Base-by-base conservation (phyloP, 2,329 filamentous ascomycete species). In the Talaromyces sp. region DNA sequence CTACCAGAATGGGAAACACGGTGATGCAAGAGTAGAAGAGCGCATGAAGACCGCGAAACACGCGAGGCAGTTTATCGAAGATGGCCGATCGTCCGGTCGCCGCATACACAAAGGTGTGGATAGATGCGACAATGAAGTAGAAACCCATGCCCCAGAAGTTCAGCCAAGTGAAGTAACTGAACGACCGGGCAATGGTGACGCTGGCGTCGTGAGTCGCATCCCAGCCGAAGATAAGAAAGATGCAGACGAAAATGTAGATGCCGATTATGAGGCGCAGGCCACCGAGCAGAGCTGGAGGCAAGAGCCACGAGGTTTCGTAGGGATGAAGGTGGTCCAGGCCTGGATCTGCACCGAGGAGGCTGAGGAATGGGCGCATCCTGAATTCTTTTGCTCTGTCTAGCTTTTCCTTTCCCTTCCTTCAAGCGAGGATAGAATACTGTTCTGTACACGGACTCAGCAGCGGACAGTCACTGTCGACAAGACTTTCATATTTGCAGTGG, bases 131-230 rank as follows among this genome's bases (percentile, higher is more conserved):
- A 60, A 86, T 79, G 71, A 88, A 88, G 80, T 95, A 96, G 77
- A 92, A 93, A 26, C 84, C 86, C 38, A 93, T 76, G 1, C 90
- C 90, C 89, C 89, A 94, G 80, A 88, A 94, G 10, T 88, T 90
- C 61, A 94, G 79, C 68, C 87, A 80, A 29, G 91, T 95, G 79
- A 96, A 95, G 80, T 85, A 95, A 67, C 87, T 90, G 78, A 95
- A 94, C 52, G 81, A 82, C 52, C 79, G 74, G 57, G 79, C 76
- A 27, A 84, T 82, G 1, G 68, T 69, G 35, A 69, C 64, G 69
- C 80, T 81, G 54, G 81, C 63, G 70, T 84, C 27, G 11, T 43
- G 80, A n/a, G 79, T 76, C 68, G 85, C 86, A 62, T 84, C 76
- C 80, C 83, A 90, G 62, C 80, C 86, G 70, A 92, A 85, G 70